phyloP scores from a whole-genome alignment of 2,329 filamentous ascomycete species.

The Simplicillium sp. region DNA sequence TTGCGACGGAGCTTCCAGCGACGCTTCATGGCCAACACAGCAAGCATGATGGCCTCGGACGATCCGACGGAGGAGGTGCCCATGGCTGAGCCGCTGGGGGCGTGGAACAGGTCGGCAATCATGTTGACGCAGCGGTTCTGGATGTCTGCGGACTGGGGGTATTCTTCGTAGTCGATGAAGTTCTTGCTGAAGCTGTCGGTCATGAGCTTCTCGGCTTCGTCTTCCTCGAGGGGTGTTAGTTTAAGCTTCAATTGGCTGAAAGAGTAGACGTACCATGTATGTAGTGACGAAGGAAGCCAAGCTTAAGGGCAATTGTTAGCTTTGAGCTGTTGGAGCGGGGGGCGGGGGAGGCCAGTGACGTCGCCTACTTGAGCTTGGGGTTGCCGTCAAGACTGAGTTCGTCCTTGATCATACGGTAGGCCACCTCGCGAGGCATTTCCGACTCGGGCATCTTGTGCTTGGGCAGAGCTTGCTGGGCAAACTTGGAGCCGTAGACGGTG shows the following conservation, averaged over 20 bases:
- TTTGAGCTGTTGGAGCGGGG: neutral
- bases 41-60: constrained; percentile 81
- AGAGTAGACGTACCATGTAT: constrained; percentile 62
- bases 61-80: constrained; percentile 85
- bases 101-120: constrained; percentile 85
- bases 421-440: constrained; percentile 86
- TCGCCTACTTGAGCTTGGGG: constrained; percentile 69
- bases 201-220: constrained; percentile 95
- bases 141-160: constrained; percentile 71
- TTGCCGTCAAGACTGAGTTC: constrained; percentile 87
- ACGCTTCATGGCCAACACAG: constrained; percentile 86
- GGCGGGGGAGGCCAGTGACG: constrained; percentile 12
- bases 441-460: constrained; percentile 76
- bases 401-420: constrained; percentile 97
- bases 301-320: constrained; percentile 30
- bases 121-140: constrained; percentile 89
- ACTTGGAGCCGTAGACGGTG: constrained; percentile 81
- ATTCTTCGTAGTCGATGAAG: constrained; percentile 86
- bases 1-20: constrained; percentile 82
- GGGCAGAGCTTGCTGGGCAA: constrained; percentile 72
- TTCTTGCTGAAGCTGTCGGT: constrained; percentile 86
- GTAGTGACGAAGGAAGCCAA: constrained; percentile 91
- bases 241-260: constrained; percentile 5
- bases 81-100: constrained; percentile 61
- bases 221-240: constrained; percentile 50